Evolutionary conservation across 2,329 filamentous ascomycete genomes (phyloP).

Genomic region (Fusarium ramigenum): DNA sequence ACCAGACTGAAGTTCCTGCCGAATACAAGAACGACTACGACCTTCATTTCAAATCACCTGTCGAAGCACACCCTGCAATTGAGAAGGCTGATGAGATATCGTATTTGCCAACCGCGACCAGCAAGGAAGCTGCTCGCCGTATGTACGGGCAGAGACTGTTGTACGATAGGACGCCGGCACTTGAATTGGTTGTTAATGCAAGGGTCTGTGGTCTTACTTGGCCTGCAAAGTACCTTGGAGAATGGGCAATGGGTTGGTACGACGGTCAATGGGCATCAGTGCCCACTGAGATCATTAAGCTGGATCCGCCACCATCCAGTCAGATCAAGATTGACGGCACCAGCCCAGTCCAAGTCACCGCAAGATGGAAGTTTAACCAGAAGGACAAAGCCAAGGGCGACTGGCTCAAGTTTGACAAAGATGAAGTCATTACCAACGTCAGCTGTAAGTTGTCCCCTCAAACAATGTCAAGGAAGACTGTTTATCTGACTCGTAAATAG

Average conservation of each 20-base stretch:
- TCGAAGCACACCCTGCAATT: conserved; percentile 52
- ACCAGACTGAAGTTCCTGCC: conserved; percentile 53
- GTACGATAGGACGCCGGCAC: conserved; percentile 55
- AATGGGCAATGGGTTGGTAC: conserved; percentile 68
- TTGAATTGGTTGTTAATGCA: conserved; percentile 60
- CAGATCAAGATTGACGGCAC: conserved; percentile 59
- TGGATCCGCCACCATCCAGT: conserved; percentile 57
- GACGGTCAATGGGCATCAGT: conserved; percentile 62
- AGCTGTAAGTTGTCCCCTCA: conserved; percentile 53
- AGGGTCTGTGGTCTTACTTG: conserved; percentile 62
- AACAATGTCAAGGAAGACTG: neutral
- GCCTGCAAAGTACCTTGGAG: conserved; percentile 61
- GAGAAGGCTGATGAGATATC: conserved; percentile 53
- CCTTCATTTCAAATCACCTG: conserved; percentile 57
- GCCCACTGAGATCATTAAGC: conserved; percentile 58
- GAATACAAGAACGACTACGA: conserved; percentile 61
- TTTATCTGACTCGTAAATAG: conserved; percentile 43
- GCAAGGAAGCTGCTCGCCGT: conserved; percentile 58
- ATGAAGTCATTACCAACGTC: conserved; percentile 73
- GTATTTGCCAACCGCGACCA: conserved; percentile 55
- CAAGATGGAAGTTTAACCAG: conserved; percentile 63
- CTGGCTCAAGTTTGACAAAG: conserved; percentile 72
- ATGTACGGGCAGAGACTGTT: conserved; percentile 58
- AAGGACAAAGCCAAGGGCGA: conserved; percentile 52
- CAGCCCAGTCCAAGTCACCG: conserved; percentile 58